Percentiles rank a stretch among this genome's conserved stretches.
These are phyloP conservation scores for Gnomoniopsis smithogilvyi DNA, from an alignment of 2,329 filamentous ascomycete genomes.

Conservation along the genomic window DNA sequence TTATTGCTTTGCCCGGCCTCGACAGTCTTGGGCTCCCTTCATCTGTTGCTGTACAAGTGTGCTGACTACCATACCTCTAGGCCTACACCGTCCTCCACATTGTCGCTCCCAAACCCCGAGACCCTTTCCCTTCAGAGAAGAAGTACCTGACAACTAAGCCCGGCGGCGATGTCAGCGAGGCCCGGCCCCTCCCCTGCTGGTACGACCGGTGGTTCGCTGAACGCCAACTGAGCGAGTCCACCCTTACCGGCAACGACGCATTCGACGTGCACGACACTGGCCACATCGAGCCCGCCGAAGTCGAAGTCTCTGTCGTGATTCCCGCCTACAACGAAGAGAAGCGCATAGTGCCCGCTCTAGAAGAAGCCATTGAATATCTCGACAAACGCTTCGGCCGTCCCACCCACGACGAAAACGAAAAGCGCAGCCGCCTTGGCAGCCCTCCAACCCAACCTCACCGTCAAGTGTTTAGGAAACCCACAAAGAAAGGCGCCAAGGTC, in stretches of 20 bases:
- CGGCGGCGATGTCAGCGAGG: conserved; percentile 47
- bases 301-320: conserved; percentile 89
- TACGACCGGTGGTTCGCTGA: conserved; percentile 70
- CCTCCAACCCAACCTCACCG: conserved; percentile 32
- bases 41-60: background rate
- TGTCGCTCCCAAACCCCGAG: conserved; percentile 77
- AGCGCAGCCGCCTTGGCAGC: conserved; percentile 23
- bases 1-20: background rate
- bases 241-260: conserved; percentile 32
- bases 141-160: conserved; percentile 73
- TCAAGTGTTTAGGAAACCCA: conserved; percentile 32
- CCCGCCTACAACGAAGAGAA: conserved; percentile 94
- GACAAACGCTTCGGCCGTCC: conserved; percentile 68
- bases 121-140: conserved; percentile 74
- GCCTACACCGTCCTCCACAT: conserved; percentile 67
- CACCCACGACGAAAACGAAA: conserved; percentile 23
- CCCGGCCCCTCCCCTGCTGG: conserved; percentile 76
- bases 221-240: conserved; percentile 47
- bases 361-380: conserved; percentile 86
- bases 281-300: conserved; percentile 68
- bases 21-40: background rate
- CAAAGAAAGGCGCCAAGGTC: conserved; percentile 13
- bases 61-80: conserved; percentile 33
- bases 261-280: conserved; percentile 45
- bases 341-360: conserved; percentile 77